phyloP scores from a whole-genome alignment of 495 filamentous ascomycete species.

The Astrocystis sublimbata region DNA sequence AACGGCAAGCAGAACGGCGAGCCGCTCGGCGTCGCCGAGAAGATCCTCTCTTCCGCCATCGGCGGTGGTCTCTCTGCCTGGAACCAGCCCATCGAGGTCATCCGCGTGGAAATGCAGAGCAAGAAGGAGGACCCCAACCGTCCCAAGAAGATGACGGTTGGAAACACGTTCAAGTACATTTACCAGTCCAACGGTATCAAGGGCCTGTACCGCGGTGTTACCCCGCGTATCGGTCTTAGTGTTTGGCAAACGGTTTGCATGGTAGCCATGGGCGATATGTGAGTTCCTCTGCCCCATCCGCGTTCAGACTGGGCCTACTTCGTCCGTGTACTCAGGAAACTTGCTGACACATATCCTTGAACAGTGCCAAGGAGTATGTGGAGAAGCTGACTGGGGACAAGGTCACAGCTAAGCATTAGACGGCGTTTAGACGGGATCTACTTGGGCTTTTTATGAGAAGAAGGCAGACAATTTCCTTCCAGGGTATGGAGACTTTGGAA shows the following conservation, averaged over 20 bases:
- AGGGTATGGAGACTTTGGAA: constrained; percentile 8
- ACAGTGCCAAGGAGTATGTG: constrained; percentile 93
- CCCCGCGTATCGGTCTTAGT: neutral
- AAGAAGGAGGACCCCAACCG: neutral
- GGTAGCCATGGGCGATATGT: constrained; percentile 42
- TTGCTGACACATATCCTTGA: constrained; percentile 23
- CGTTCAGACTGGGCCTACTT: neutral
- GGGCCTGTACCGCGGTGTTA: neutral
- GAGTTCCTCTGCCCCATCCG: constrained; percentile 46
- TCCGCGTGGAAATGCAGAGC: neutral
- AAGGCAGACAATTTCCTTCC: no score
- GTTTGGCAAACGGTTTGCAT: neutral
- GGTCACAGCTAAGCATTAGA: constrained; percentile 96
- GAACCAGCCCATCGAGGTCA: neutral
- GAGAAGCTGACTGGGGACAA: constrained; percentile 93
- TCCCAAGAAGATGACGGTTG: neutral
- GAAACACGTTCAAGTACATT: neutral
- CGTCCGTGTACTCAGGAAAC: neutral
- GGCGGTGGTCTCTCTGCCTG: neutral
- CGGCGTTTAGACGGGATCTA: constrained; percentile 33
- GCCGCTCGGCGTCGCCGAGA: neutral
- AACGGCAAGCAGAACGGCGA: neutral
- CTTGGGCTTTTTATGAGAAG: constrained; percentile 15
- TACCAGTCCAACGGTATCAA: neutral
- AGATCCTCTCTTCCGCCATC: neutral